These are phyloP conservation scores for Zygosaccharomyces pseudobailii DNA, from an alignment of 1,139 yeast genomes.

Conservation along the genomic window DNA sequence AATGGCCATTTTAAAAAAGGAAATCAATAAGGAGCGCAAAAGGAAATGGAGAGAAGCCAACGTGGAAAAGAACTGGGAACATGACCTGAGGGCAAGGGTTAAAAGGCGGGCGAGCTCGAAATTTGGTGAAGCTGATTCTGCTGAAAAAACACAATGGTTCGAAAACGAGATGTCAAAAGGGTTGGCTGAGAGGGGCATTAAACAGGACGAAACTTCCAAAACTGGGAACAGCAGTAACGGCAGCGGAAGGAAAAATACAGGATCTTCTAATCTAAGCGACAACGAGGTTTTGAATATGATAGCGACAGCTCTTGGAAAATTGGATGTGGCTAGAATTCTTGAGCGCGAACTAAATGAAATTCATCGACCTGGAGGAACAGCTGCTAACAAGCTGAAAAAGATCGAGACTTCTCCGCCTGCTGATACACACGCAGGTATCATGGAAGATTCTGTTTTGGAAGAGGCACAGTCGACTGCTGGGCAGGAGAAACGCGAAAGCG, in stretches of 20 bases:
- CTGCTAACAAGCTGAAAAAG: background rate
- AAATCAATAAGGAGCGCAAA: conserved; percentile 70
- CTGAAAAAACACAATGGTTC: conserved; percentile 66
- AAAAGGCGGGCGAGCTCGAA: conserved; percentile 62
- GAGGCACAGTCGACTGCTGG: background rate
- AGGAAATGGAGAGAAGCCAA: conserved; percentile 88
- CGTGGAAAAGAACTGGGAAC: conserved; percentile 76
- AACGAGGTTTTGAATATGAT: conserved; percentile 29
- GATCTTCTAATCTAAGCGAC: conserved; percentile 25
- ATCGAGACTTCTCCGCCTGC: background rate
- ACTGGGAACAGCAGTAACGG: conserved; percentile 1
- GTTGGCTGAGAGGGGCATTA: conserved; percentile 46
- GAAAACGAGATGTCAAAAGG: conserved; percentile 67
- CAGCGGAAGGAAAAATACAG: conserved; percentile 14
- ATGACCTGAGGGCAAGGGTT: conserved; percentile 76
- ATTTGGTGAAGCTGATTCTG: conserved; percentile 59
- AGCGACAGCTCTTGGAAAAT: conserved; percentile 24
- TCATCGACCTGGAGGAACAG: conserved; percentile 1
- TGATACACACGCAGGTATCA: background rate
- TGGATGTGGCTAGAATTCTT: conserved; percentile 28
- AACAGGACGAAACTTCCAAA: conserved; percentile 8
- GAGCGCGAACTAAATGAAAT: conserved; percentile 27
- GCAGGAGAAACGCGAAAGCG: conserved; percentile 1
- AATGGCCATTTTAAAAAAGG: conserved; percentile 51
- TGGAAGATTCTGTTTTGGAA: background rate